Conservation (phyloP, 352 stramenopile genomes). For the Globisporangium splendens region DNA sequence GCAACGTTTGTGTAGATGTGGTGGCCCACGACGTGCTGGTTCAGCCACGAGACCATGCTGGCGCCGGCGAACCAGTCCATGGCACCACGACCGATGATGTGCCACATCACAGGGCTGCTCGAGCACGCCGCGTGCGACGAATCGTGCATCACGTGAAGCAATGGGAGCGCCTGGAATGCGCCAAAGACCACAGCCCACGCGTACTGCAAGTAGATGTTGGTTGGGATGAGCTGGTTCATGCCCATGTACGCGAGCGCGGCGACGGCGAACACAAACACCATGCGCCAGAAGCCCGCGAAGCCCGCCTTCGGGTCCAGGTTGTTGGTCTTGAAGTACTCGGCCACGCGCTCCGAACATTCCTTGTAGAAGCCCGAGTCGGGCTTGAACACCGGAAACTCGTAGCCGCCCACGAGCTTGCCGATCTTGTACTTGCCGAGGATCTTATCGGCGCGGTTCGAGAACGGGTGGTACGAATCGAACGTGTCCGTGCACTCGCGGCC, state of each 20-base stretch:
- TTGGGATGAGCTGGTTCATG: conserved; percentile 68
- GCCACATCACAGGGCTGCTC: conserved; percentile 70
- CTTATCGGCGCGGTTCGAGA: conserved; percentile 79
- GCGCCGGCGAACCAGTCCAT: conserved; percentile 91
- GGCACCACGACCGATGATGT: conserved; percentile 66
- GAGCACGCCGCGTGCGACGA: conserved; percentile 89
- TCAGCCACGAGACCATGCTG: conserved; percentile 93
- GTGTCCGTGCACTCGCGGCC: conserved; percentile 85
- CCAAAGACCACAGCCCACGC: conserved; percentile 81
- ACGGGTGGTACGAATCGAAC: conserved; percentile 91
- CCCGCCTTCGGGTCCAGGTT: conserved; percentile 85
- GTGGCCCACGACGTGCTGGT: conserved; percentile 95
- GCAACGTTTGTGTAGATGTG: conserved; percentile 95
- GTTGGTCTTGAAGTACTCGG: conserved; percentile 89
- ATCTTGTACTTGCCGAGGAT: conserved; percentile 85
- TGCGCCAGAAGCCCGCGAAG: conserved; percentile 84
- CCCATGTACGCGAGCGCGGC: conserved; percentile 65
- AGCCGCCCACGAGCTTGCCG: conserved; percentile 65
- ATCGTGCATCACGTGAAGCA: conserved; percentile 93
- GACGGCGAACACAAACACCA: conserved; percentile 72
- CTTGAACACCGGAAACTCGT: conserved; percentile 90
- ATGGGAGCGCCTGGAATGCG: conserved; percentile 83
- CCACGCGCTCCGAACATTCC: conserved; percentile 77
- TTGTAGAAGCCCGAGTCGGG: conserved; percentile 90
- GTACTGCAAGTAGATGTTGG: conserved; percentile 61